Conservation (phyloP, 768 basidiomycete species). For the Hypholoma fasciculare region DNA sequence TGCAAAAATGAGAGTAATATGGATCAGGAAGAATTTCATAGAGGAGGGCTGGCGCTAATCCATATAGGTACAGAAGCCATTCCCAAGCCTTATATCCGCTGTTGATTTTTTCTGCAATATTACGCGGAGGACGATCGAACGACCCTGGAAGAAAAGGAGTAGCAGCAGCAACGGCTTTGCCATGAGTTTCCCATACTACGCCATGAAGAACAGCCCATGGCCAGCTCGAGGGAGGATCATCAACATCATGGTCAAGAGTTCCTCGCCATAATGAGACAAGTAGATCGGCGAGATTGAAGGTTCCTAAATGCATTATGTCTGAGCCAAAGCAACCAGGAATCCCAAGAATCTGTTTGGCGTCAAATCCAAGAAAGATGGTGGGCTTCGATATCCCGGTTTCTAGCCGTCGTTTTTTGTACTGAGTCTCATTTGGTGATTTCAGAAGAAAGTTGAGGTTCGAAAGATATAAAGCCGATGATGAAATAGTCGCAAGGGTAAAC, state of each 20-base stretch:
- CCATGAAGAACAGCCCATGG: constrained; percentile 27
- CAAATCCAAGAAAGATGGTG: constrained; percentile 18
- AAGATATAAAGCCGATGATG: background rate
- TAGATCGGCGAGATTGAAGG: constrained; percentile 39
- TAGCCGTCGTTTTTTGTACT: constrained; percentile 1
- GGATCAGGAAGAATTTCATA: no score
- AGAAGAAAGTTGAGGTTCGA: background rate
- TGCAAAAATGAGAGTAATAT: no score
- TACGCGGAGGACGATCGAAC: constrained; percentile 40
- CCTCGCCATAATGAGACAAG: constrained; percentile 34
- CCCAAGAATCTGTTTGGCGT: background rate
- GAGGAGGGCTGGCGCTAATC: no score
- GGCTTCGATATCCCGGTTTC: constrained; percentile 4
- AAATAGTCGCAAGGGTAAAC: background rate
- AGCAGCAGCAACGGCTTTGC: constrained; percentile 27
- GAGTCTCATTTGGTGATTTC: no score
- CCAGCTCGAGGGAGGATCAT: constrained; percentile 22
- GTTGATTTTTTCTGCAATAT: no score
- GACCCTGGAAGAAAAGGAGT: constrained; percentile 36
- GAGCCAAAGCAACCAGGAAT: constrained; percentile 22
- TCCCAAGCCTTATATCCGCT: constrained; percentile 34
- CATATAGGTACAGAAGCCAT: constrained; percentile 24
- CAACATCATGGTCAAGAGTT: constrained; percentile 14
- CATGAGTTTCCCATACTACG: constrained; percentile 35
- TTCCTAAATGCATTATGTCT: constrained; percentile 39